Evolutionary conservation across 2,329 filamentous ascomycete species (phyloP), one percentile per base, ranked within the genome.

Genomic region (Plectosphaerella cucumerina): DNA sequence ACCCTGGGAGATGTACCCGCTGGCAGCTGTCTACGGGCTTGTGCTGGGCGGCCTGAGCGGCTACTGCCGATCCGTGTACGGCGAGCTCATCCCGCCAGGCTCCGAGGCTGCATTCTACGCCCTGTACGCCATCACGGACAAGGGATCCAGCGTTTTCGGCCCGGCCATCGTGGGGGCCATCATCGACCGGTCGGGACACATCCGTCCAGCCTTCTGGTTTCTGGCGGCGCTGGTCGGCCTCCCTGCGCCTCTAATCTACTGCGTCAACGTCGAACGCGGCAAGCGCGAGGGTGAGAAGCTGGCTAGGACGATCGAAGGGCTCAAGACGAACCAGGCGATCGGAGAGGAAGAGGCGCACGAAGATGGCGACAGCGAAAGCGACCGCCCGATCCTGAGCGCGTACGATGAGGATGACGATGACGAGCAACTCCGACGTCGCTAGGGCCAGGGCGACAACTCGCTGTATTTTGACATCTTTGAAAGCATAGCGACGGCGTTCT

Each of bases 51-150:
- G 94, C 0, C 73, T 99, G 39, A 90, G 89, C 52, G 88, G 87
- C 21, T 97, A 97, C 69, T 97, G 94, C 65, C 86, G 94, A 41
- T 92, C 89, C 54, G 77, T 99, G 5, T 99, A 90, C 64, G 92
- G 91, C 37, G 92, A 97, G 67, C 78, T 99, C 51, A 96, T 99
- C 50, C 94, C 94, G 2, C 90, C 90, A 0, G 94, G 94, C 4
- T 95, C 88, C 26, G 94, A 99, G 70, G 92, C 94, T 0, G 92
- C 93, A 0, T 99, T 99, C 65, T 99, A 96, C 65, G 92, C 93
- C 0, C 76, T 99, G 2, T 99, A 97, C 65, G 94, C 94, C 34
- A 97, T 97, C 56, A 97, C 94, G 2, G 94, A 99, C 67, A 99
- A 99, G 69, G 92, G 93, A 1, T 94, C 89, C 20, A 95, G 89